Evolutionary conservation across 306 rosid genomes (phyloP), one percentile per base, ranked within the genome.

Genomic region (Vicia villosa): DNA sequence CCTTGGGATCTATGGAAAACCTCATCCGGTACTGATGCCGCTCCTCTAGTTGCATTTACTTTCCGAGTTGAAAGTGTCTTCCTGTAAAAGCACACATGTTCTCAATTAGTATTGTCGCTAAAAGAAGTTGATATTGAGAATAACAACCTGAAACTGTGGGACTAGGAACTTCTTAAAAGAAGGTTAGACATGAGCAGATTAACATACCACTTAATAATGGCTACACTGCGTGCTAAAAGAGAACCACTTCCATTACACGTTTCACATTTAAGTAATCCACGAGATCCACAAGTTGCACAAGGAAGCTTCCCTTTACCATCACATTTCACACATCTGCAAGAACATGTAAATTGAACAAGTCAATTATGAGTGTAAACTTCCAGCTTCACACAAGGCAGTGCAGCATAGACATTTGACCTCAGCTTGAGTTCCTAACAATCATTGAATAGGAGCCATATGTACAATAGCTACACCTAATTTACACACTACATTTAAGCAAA

Each of bases 1-100:
- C 99, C 99, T 81, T 86, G 86, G 73, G 99, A 83, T 79, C 87
- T 81, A 77, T 87, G 96, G 89, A 94, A 94, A 54, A 94, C 92
- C 22, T 89, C 97, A 14, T 94, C 95, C 0, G 99, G 97, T 17
- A 94, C 99, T 22, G 96, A 91, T 59, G 97, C 96, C 57, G 99
- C 97, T 74, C 99, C 97, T 55, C 89, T 88, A 12, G 88, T 88
- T 40, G 96, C 97, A 72, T 81, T 84, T 11, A 94, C 95, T 82
- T 91, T 94, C 46, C 97, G 82, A 63, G 91, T 87, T 24, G 96
- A 84, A 61, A 91, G 82, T 13, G 97, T 88, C 80, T 79, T 91
- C 97, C 96, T 91, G 89, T 15, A 13, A n/a, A n/a, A n/a, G n/a
- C n/a, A n/a, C n/a, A n/a, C n/a, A n/a, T n/a, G n/a, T n/a, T n/a